phyloP scores from a whole-genome alignment of 2,329 filamentous ascomycete genomes.

The Cercospora beticola region DNA sequence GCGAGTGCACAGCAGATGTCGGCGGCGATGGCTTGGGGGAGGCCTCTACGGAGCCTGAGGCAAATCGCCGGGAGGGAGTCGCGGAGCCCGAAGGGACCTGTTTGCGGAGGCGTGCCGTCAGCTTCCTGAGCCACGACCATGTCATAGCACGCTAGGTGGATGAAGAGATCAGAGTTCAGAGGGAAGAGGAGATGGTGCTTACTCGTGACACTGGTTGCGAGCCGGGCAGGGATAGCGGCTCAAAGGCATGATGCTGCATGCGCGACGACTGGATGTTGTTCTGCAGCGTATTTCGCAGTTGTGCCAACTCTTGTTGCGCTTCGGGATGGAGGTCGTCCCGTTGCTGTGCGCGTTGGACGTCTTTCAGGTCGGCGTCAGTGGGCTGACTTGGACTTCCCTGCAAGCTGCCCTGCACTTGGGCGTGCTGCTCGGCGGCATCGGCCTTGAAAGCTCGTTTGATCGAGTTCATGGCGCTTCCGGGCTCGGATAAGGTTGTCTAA shows the following conservation, averaged over 20 bases:
- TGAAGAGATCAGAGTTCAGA: background rate
- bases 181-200: constrained; percentile 44
- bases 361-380: constrained; percentile 8
- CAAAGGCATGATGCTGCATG: constrained; percentile 84
- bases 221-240: constrained; percentile 83
- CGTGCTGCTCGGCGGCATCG: constrained; percentile 10
- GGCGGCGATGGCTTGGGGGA: constrained; percentile 65
- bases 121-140: constrained; percentile 24
- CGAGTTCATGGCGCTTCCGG: constrained; percentile 14
- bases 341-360: constrained; percentile 16
- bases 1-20: constrained; percentile 74
- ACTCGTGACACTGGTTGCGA: constrained; percentile 83
- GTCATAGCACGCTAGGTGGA: constrained; percentile 7
- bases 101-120: constrained; percentile 25
- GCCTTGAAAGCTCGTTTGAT: constrained; percentile 25
- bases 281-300: constrained; percentile 70
- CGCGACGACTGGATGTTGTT: constrained; percentile 77
- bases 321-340: constrained; percentile 41
- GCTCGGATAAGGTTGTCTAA: constrained; percentile 8
- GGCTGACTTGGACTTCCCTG: constrained; percentile 12
- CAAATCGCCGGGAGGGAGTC: constrained; percentile 42
- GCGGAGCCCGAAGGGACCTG: constrained; percentile 51
- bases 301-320: constrained; percentile 56
- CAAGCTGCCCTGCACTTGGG: constrained; percentile 14
- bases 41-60: constrained; percentile 47